Percentiles rank a stretch among this genome's conserved stretches.
Evolutionary conservation across 805 yeast genomes (phyloP).

Genomic region (Cyberlindnera samutprakarnensis): DNA sequence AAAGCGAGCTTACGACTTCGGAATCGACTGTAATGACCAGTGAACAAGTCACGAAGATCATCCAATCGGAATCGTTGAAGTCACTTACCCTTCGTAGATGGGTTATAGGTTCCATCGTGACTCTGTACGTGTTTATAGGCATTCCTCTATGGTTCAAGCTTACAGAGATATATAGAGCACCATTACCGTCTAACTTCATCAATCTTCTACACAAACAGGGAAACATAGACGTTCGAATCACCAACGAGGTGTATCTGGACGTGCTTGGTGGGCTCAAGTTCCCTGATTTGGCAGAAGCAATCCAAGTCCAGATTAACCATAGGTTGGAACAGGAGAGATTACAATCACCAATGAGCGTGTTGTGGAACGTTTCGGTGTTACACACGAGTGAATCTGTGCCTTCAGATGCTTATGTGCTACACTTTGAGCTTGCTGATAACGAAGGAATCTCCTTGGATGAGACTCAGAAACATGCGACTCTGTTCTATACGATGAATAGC

Average conservation of each 20-base stretch:
- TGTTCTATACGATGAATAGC: slow-evolving; percentile 35
- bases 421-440: slow-evolving; percentile 31
- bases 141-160: slow-evolving; percentile 35
- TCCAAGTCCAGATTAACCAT: slow-evolving; percentile 38
- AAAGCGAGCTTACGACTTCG: neutral
- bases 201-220: slow-evolving; percentile 28
- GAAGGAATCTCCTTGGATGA: slow-evolving; percentile 39
- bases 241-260: slow-evolving; percentile 35
- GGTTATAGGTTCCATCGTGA: slow-evolving; percentile 15
- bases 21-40: neutral
- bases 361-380: slow-evolving; percentile 27
- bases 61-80: slow-evolving; percentile 14
- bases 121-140: slow-evolving; percentile 28
- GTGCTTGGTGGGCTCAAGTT: slow-evolving; percentile 39
- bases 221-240: slow-evolving; percentile 34
- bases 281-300: slow-evolving; percentile 61
- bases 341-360: slow-evolving; percentile 20
- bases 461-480: slow-evolving; percentile 29
- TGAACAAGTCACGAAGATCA: slow-evolving; percentile 5
- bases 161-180: slow-evolving; percentile 34
- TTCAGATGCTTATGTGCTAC: slow-evolving; percentile 27
- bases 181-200: slow-evolving; percentile 30
- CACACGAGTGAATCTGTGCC: slow-evolving; percentile 14
- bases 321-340: slow-evolving; percentile 25
- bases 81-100: slow-evolving; percentile 17